phyloP scores from a whole-genome alignment of 441 rosid species.

The Populus hybrid region DNA sequence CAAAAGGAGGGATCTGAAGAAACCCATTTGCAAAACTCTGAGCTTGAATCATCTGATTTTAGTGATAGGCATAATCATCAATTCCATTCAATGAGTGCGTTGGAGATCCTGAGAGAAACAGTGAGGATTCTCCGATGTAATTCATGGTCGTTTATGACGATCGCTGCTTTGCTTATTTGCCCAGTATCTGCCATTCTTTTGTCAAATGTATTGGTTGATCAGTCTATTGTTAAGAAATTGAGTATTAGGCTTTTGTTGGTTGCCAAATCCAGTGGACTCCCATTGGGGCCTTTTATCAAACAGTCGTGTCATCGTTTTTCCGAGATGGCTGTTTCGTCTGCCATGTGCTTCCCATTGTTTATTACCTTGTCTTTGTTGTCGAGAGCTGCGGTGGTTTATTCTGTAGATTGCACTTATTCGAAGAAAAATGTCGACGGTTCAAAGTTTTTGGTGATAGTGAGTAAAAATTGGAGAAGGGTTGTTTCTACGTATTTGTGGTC shows the following conservation, averaged over 20 bases:
- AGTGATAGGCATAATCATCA: conserved; percentile 22
- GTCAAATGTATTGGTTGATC: conserved; percentile 71
- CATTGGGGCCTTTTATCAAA: conserved; percentile 54
- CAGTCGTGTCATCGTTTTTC: conserved; percentile 68
- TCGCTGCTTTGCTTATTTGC: conserved; percentile 58
- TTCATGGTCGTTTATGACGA: conserved; percentile 56
- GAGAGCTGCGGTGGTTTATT: conserved; percentile 69
- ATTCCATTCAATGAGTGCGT: conserved; percentile 66
- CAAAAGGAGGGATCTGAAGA: conserved; percentile 35
- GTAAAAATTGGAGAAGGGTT: conserved; percentile 68
- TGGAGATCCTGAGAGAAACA: conserved; percentile 87
- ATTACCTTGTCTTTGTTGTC: conserved; percentile 58
- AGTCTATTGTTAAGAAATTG: conserved; percentile 57
- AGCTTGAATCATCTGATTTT: conserved; percentile 33
- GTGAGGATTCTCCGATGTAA: conserved; percentile 77
- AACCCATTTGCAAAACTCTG: conserved; percentile 33
- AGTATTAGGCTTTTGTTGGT: conserved; percentile 57
- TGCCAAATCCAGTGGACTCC: conserved; percentile 74
- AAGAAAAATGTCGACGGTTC: conserved; percentile 44
- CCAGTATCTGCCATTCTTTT: conserved; percentile 72
- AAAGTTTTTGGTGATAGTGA: conserved; percentile 47
- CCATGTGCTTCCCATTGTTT: conserved; percentile 75
- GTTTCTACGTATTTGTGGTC: conserved; percentile 67
- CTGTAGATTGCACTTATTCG: conserved; percentile 75
- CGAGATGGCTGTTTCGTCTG: conserved; percentile 62